These are phyloP conservation scores for Pseudofabraea citricarpa DNA, from an alignment of 2,329 filamentous ascomycete species.

Conservation along the genomic window DNA sequence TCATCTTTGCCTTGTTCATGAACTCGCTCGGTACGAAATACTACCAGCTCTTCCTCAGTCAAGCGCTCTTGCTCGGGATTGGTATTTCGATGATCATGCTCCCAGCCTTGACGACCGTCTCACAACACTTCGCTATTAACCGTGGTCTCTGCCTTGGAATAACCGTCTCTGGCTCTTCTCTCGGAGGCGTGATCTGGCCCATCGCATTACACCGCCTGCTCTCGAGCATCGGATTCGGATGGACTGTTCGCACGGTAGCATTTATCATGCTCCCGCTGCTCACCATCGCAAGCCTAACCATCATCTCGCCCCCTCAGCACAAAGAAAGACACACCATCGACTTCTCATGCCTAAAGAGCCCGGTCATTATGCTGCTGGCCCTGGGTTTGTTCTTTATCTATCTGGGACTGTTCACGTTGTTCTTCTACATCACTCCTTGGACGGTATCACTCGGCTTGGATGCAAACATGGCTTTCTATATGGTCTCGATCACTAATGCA, in stretches of 20 bases:
- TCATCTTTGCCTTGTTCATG: constrained; percentile 25
- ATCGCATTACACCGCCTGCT: constrained; percentile 27
- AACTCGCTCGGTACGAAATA: constrained; percentile 26
- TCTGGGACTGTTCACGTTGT: constrained; percentile 15
- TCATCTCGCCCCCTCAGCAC: constrained; percentile 1
- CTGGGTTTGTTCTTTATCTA: constrained; percentile 12
- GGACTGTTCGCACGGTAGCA: constrained; percentile 15
- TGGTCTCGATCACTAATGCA: constrained; percentile 17
- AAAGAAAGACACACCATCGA: constrained; percentile 9
- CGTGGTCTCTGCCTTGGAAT: constrained; percentile 19
- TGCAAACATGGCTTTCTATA: constrained; percentile 13
- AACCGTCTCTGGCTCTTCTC: constrained; percentile 24
- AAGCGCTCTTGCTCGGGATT: constrained; percentile 17
- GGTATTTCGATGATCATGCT: constrained; percentile 20
- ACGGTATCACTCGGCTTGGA: constrained; percentile 7
- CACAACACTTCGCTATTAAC: constrained; percentile 11
- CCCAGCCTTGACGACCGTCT: constrained; percentile 16
- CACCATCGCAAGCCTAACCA: constrained; percentile 6
- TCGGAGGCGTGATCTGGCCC: constrained; percentile 30
- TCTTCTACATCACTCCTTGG: constrained; percentile 15
- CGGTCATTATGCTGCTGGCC: constrained; percentile 7
- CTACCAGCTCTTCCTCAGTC: constrained; percentile 29
- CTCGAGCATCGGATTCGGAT: constrained; percentile 24
- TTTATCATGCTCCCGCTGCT: constrained; percentile 20
- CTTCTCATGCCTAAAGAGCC: constrained; percentile 10